A percentile compares a stretch with the other conserved stretches of the same genome.
phyloP scores from a whole-genome alignment of 2,329 filamentous ascomycete genomes.

The Xylaria digitata region DNA sequence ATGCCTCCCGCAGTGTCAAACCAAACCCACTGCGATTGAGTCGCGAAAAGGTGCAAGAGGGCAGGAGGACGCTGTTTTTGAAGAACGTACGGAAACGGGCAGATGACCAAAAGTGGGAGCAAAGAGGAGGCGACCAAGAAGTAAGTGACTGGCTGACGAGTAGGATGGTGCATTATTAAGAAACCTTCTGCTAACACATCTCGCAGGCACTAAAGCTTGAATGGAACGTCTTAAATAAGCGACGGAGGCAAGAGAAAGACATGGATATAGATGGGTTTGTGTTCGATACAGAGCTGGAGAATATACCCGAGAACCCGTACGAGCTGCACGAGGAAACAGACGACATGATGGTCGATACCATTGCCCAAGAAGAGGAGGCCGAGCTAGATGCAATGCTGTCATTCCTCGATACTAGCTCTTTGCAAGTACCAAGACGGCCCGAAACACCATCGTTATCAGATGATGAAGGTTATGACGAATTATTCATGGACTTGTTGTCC shows the following conservation, averaged over 20 bases:
- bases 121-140: constrained; percentile 72
- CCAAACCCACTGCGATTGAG: constrained; percentile 71
- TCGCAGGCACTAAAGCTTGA: constrained; percentile 56
- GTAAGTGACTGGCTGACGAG: constrained; percentile 46
- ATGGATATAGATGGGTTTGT: constrained; percentile 55
- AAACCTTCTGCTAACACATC: constrained; percentile 15
- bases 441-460: constrained; percentile 58
- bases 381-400: constrained; percentile 69
- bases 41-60: constrained; percentile 71
- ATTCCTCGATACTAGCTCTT: constrained; percentile 53
- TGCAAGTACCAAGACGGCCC: constrained; percentile 43
- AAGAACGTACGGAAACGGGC: constrained; percentile 71
- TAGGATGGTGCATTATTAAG: not conserved
- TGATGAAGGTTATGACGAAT: constrained; percentile 70
- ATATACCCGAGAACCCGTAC: constrained; percentile 56
- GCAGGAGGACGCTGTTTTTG: constrained; percentile 75
- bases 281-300: constrained; percentile 64
- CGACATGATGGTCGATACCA: constrained; percentile 64
- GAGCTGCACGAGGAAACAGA: constrained; percentile 48
- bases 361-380: constrained; percentile 63
- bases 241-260: constrained; percentile 54
- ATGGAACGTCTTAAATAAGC: constrained; percentile 55
- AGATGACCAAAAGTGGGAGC: constrained; percentile 69
- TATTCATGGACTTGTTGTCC: constrained; percentile 74
- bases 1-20: constrained; percentile 66